Conservation (phyloP, 1,139 yeast genomes). For the Kurtzmaniella quercitrusa region DNA sequence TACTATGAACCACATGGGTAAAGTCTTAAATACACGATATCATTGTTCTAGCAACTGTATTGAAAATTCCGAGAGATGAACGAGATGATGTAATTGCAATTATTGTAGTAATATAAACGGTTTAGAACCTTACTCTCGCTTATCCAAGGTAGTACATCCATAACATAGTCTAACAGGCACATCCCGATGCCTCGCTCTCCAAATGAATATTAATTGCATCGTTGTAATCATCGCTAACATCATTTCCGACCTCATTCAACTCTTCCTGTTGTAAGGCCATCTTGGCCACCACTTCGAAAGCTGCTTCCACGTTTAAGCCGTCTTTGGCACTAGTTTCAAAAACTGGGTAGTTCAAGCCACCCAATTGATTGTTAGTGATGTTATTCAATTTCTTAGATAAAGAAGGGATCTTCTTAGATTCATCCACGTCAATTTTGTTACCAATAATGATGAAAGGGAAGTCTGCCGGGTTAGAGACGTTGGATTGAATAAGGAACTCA, state of each 20-base stretch:
- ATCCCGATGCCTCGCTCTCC: conserved; percentile 73
- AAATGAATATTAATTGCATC: conserved; percentile 94
- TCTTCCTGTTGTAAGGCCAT: conserved; percentile 92
- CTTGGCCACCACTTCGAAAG: conserved; percentile 93
- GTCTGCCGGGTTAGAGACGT: conserved; percentile 87
- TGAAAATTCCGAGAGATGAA: neutral
- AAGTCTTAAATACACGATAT: too few relatives aligned
- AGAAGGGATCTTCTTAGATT: conserved; percentile 77
- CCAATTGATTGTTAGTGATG: conserved; percentile 74
- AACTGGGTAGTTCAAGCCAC: conserved; percentile 75
- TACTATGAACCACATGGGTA: too few relatives aligned
- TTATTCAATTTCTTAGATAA: conserved; percentile 78
- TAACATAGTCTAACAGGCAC: conserved; percentile 55
- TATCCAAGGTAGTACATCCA: neutral
- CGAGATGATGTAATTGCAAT: too few relatives aligned
- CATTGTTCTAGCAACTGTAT: too few relatives aligned
- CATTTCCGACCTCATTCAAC: conserved; percentile 81
- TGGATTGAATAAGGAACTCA: conserved; percentile 90
- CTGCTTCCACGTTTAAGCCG: conserved; percentile 89
- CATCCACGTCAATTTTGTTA: conserved; percentile 93
- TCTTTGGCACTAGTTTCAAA: conserved; percentile 95
- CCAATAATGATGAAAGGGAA: conserved; percentile 95
- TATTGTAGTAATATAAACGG: too few relatives aligned
- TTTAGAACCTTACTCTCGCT: too few relatives aligned
- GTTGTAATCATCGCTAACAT: conserved; percentile 70